Percentiles rank a stretch among this genome's conserved stretches.
phyloP scores from a whole-genome alignment of 805 yeast genomes.

The Kazachstania kunashirensis region DNA sequence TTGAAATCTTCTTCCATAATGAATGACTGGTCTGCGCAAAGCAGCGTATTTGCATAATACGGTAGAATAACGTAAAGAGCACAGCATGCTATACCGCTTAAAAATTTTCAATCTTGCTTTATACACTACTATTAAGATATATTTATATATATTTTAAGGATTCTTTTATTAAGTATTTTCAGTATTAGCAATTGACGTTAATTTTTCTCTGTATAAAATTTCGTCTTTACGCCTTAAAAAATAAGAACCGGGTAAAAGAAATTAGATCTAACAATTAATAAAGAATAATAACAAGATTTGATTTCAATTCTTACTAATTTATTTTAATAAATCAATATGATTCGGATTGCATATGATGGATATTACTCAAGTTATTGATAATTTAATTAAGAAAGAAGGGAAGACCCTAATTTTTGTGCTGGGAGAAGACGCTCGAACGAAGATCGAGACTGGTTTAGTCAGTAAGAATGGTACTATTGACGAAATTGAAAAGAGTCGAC shows the following conservation, averaged over 20 bases:
- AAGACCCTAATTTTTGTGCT: constrained; percentile 20
- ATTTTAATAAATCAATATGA: too few species aligned
- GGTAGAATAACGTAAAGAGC: not conserved
- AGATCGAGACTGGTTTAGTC: constrained; percentile 15
- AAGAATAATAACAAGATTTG: too few species aligned
- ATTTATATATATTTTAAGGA: too few species aligned
- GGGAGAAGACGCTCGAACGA: constrained; percentile 18
- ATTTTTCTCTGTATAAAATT: too few species aligned
- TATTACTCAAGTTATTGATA: constrained; percentile 5
- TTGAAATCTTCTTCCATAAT: not conserved
- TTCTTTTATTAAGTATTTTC: too few species aligned
- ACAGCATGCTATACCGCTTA: not conserved
- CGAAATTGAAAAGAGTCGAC: constrained; percentile 9
- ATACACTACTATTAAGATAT: too few species aligned
- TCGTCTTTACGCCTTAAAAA: too few species aligned
- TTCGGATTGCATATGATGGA: constrained; percentile 1
- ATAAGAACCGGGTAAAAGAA: too few species aligned
- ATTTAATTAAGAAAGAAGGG: constrained; percentile 6
- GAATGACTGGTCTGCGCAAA: not conserved
- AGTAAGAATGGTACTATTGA: constrained; percentile 11
- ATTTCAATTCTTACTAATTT: too few species aligned
- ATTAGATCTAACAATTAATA: too few species aligned
- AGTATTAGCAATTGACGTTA: too few species aligned
- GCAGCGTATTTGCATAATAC: not conserved
- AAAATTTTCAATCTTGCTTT: too few species aligned